Evolutionary conservation across 2,329 filamentous ascomycete species (phyloP).

Genomic region (Fusarium sterilihyphosum): DNA sequence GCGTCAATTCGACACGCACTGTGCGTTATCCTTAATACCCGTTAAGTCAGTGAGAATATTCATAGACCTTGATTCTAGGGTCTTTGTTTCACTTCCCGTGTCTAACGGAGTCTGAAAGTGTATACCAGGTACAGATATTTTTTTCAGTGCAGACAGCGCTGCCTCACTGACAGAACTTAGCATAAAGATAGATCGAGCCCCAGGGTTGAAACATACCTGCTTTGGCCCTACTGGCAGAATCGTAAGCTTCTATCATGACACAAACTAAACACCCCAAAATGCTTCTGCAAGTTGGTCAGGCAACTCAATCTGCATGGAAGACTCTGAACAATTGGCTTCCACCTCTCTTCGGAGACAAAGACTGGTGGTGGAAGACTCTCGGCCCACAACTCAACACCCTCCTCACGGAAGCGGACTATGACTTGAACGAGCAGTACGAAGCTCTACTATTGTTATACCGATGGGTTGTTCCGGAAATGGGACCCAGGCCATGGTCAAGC

Average conservation of each 20-base stretch:
- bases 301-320: not conserved
- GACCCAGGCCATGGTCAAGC: not conserved
- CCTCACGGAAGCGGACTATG: not conserved
- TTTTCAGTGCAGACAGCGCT: not conserved
- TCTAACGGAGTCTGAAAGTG: not conserved
- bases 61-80: not conserved
- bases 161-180: not conserved
- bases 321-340: not conserved
- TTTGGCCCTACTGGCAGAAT: no score
- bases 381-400: not conserved
- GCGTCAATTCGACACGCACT: not conserved
- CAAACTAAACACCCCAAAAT: not conserved
- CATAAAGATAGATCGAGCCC: not conserved
- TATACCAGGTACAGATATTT: not conserved
- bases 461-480: not conserved
- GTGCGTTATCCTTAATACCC: not conserved
- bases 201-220: rapidly evolving
- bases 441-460: not conserved
- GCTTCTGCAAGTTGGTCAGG: not conserved
- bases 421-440: not conserved
- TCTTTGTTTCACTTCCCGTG: not conserved
- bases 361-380: not conserved
- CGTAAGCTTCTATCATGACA: not conserved
- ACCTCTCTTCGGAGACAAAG: not conserved
- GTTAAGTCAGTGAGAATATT: not conserved